Evolutionary conservation across 176 grass and related monocot genomes (phyloP), one percentile per base, ranked within the genome.

Genomic region (Chloris gayana): DNA sequence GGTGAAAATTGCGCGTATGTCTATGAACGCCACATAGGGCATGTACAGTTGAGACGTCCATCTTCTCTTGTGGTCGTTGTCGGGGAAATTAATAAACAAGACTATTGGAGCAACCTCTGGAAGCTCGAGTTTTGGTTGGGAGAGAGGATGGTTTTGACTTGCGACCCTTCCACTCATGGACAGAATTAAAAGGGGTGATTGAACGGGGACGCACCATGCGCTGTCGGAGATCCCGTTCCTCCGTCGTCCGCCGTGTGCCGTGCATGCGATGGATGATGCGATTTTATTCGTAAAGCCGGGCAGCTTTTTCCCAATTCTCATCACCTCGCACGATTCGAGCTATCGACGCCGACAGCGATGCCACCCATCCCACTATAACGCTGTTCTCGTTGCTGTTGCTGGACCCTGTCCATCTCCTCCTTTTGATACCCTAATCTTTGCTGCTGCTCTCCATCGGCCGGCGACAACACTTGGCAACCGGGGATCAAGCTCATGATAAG

Each of bases 301-400:
- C 21, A 6, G 1, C 70, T n/a, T 54, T 54, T 73, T 30, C 30
- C n/a, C 0, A 44, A 44, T 44, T 44, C 12, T 44, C 41, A 44
- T 44, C 9, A 1, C 5, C 17, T 30, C 70, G 44, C 70, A 50
- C 69, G 44, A 72, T 72, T 21, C 69, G 69, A 19, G 42, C 19
- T 75, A 85, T 85, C 24, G 57, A 79, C 83, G 72, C 34, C 42
- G 69, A 80, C 69, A 44, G 45, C 76, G 67, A 65, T 56, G 35
- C 12, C 7, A 68, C 54, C 62, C 64, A 49, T 39, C 77, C 35
- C 68, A 53, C 50, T 37, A 22, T 7, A 13, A 49, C 50, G 1
- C 18, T 53, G 5, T 45, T n/a, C n/a, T n/a, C n/a, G 7, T n/a
- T 44, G 6, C 37, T 72, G 41, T 11, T 32, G 4, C 11, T 44